Percentiles rank a stretch among this genome's conserved stretches.
These are phyloP conservation scores for Misopates orontium DNA, from an alignment of 257 asterid species.

Conservation along the genomic window DNA sequence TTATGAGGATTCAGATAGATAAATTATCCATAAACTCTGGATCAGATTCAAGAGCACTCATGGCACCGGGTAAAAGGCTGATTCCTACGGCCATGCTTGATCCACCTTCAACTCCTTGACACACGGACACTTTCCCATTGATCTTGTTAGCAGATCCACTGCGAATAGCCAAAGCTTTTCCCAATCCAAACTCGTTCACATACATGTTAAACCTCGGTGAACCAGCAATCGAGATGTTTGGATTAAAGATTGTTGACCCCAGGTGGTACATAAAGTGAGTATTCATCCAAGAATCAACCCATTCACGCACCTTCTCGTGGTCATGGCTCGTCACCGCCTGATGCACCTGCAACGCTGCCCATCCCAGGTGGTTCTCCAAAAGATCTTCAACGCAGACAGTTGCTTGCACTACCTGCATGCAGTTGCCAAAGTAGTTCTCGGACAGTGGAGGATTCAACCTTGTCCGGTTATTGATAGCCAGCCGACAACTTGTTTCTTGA, in stretches of 20 bases:
- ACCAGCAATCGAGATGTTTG: conserved; percentile 33
- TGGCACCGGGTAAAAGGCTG: conserved; percentile 29
- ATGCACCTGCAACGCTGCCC: conserved; percentile 37
- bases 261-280: conserved; percentile 6
- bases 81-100: conserved; percentile 40
- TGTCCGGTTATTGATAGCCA: conserved; percentile 18
- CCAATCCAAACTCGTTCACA: conserved; percentile 39
- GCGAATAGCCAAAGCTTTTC: conserved; percentile 42
- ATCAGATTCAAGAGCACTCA: conserved; percentile 38
- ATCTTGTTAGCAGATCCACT: conserved; percentile 37
- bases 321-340: conserved; percentile 28
- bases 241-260: conserved; percentile 30
- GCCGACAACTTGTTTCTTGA: conserved; percentile 25
- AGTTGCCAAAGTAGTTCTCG: conserved; percentile 30
- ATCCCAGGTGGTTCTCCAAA: conserved; percentile 22
- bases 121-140: conserved; percentile 32
- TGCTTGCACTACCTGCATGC: conserved; percentile 6
- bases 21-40: conserved; percentile 32
- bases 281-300: conserved; percentile 28
- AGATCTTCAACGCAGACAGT: conserved; percentile 25
- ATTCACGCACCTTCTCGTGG: conserved; percentile 17
- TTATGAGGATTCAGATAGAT: no score
- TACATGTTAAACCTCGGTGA: conserved; percentile 38
- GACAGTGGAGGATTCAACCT: conserved; percentile 30
- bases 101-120: conserved; percentile 35